phyloP scores from a whole-genome alignment of 2,329 filamentous ascomycete species.

The Colletotrichum trifolii region DNA sequence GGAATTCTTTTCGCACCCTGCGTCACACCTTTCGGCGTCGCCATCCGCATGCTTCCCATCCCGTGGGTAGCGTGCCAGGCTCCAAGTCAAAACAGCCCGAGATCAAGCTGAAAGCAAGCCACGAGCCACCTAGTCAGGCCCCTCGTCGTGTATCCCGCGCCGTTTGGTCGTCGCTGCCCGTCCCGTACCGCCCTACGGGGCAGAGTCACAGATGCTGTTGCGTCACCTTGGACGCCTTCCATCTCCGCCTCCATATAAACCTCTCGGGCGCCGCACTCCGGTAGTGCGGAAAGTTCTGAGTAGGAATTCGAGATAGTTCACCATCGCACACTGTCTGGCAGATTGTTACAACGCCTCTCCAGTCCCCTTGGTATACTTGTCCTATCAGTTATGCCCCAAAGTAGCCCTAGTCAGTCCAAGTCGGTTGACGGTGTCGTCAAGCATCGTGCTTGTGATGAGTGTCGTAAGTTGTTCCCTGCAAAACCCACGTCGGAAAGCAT shows the following conservation, averaged over 20 bases:
- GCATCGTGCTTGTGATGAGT: conserved; percentile 74
- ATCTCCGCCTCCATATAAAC: conserved; percentile 25
- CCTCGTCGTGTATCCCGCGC: conserved; percentile 2
- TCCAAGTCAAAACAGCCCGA: conserved; percentile 8
- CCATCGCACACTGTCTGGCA: conserved; percentile 23
- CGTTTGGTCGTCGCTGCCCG: too few species aligned
- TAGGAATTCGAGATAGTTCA: conserved; percentile 21
- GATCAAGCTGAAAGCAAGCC: conserved; percentile 34
- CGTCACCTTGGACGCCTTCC: conserved; percentile 7
- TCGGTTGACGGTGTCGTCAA: conserved; percentile 51
- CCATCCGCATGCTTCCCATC: conserved; percentile 22
- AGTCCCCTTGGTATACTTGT: background rate
- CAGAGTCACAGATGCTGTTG: conserved; percentile 3
- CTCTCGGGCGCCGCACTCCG: conserved; percentile 17
- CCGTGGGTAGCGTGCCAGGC: conserved; percentile 15
- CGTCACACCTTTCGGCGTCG: conserved; percentile 25
- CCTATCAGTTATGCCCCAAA: conserved; percentile 33
- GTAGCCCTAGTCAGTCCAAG: conserved; percentile 29
- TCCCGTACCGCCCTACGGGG: too few species aligned
- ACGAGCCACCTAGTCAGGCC: conserved; percentile 14
- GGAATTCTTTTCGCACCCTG: conserved; percentile 7
- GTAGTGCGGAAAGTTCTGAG: conserved; percentile 25
- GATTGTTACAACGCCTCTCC: conserved; percentile 12
- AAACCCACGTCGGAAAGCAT: background rate
- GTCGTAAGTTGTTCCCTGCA: conserved; percentile 61